Evolutionary conservation across 192 early-diverging fungal species (phyloP).

Genomic region (Backusella psychrophila): DNA sequence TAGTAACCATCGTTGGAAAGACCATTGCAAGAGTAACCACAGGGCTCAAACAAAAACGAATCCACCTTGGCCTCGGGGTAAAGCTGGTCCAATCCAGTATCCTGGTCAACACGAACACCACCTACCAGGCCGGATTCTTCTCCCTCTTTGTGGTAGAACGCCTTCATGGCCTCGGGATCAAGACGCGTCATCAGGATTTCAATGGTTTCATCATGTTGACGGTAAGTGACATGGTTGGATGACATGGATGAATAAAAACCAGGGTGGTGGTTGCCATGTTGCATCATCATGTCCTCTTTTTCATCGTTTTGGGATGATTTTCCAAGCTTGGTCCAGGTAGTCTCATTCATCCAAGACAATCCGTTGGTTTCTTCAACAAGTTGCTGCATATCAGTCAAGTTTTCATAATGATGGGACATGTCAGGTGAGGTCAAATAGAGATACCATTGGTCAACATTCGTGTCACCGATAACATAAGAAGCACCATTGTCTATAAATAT

Average conservation of each 20-base stretch:
- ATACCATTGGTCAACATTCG: conserved; percentile 97
- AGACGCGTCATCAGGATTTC: conserved; percentile 98
- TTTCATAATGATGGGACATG: conserved; percentile 12
- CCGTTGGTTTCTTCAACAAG: conserved; percentile 17
- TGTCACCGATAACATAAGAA: conserved; percentile 91
- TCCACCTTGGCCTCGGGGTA: conserved; percentile 84
- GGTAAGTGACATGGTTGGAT: conserved; percentile 7
- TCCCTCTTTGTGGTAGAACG: conserved; percentile 67
- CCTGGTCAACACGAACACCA: conserved; percentile 65
- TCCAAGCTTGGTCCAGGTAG: neutral
- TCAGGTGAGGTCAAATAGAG: conserved; percentile 83
- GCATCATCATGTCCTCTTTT: neutral
- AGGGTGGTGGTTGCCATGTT: neutral
- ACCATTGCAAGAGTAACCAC: conserved; percentile 95
- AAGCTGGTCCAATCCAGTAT: conserved; percentile 76
- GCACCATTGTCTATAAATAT: conserved; percentile 55
- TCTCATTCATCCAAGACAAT: conserved; percentile 15
- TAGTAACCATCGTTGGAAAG: conserved; percentile 82
- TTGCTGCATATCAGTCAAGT: conserved; percentile 13
- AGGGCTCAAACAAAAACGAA: conserved; percentile 92
- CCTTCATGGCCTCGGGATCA: conserved; percentile 72
- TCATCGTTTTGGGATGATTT: neutral
- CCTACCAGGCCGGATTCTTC: conserved; percentile 79
- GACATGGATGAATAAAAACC: conserved; percentile 1
- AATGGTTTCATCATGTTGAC: conserved; percentile 74